phyloP scores from a whole-genome alignment of 768 basidiomycete genomes.

The Phanerochaete sordida region DNA sequence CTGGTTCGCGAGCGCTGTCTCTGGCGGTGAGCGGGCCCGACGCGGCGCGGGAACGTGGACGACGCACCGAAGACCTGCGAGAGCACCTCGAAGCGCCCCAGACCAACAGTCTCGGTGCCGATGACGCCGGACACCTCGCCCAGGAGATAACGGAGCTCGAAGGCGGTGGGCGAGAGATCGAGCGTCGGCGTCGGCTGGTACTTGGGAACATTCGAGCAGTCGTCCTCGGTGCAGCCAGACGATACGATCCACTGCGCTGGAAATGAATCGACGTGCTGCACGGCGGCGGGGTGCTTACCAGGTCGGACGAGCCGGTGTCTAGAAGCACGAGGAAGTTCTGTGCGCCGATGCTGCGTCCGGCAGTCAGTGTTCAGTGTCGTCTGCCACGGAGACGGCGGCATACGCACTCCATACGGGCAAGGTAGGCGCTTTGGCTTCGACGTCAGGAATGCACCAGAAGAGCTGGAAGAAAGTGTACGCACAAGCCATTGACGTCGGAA shows the following conservation, averaged over 20 bases:
- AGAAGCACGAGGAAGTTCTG: slow-evolving; percentile 43
- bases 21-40: background rate
- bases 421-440: slow-evolving; percentile 33
- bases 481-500: slow-evolving; percentile 22
- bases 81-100: slow-evolving; percentile 43
- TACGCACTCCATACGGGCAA: slow-evolving; percentile 34
- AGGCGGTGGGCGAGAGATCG: slow-evolving; percentile 30
- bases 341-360: slow-evolving; percentile 34
- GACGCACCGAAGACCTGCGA: slow-evolving; percentile 46
- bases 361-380: background rate
- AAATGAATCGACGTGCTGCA: background rate
- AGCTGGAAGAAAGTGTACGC: slow-evolving; percentile 6
- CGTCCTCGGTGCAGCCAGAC: slow-evolving; percentile 37
- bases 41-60: no score
- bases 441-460: background rate
- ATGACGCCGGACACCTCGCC: slow-evolving; percentile 47
- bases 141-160: slow-evolving; percentile 46
- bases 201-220: slow-evolving; percentile 42
- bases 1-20: slow-evolving; percentile 41
- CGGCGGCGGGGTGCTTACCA: slow-evolving; percentile 32
- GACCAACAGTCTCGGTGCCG: slow-evolving; percentile 41
- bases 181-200: slow-evolving; percentile 34
- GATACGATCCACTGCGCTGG: slow-evolving; percentile 47
- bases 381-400: background rate
- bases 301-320: slow-evolving; percentile 57